Evolutionary conservation across 345 rosid species (phyloP).

Genomic region (Sapria himalayana): DNA sequence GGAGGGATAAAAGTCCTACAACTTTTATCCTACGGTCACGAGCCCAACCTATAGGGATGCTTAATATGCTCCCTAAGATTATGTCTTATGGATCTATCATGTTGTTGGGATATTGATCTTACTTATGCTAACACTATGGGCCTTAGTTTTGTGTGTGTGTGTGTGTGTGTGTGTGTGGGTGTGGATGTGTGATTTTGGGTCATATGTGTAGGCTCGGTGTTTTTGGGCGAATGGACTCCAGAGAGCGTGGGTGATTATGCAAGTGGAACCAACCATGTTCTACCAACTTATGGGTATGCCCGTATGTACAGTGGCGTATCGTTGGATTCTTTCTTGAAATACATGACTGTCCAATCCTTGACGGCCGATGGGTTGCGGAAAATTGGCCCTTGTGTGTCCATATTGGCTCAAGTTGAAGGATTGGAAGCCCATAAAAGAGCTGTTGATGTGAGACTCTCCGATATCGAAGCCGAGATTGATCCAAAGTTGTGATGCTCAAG

Average conservation of each 20-base stretch:
- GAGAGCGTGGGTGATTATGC: slow-evolving; percentile 97
- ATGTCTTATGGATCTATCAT: too few relatives aligned
- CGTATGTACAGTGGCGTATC: slow-evolving; percentile 87
- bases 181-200: neutral
- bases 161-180: too few relatives aligned
- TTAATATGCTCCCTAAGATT: too few relatives aligned
- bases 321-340: slow-evolving; percentile 68
- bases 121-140: too few relatives aligned
- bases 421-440: slow-evolving; percentile 87
- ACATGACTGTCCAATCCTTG: slow-evolving; percentile 67
- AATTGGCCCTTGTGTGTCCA: slow-evolving; percentile 66
- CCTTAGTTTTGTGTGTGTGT: too few relatives aligned
- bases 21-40: too few relatives aligned
- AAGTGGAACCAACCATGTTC: slow-evolving; percentile 61
- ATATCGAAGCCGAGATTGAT: slow-evolving; percentile 45
- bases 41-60: too few relatives aligned
- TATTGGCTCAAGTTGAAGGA: slow-evolving; percentile 81
- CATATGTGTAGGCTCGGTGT: slow-evolving; percentile 46
- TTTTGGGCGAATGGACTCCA: slow-evolving; percentile 84
- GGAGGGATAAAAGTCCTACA: too few relatives aligned
- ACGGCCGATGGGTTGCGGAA: slow-evolving; percentile 68
- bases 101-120: too few relatives aligned
- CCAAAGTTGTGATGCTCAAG: slow-evolving; percentile 15
- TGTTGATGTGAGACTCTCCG: slow-evolving; percentile 59
- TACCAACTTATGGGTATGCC: slow-evolving; percentile 78